Evolutionary conservation across 2,329 filamentous ascomycete species (phyloP), one percentile per base, ranked within the genome.

Genomic region (Fusarium torulosum): DNA sequence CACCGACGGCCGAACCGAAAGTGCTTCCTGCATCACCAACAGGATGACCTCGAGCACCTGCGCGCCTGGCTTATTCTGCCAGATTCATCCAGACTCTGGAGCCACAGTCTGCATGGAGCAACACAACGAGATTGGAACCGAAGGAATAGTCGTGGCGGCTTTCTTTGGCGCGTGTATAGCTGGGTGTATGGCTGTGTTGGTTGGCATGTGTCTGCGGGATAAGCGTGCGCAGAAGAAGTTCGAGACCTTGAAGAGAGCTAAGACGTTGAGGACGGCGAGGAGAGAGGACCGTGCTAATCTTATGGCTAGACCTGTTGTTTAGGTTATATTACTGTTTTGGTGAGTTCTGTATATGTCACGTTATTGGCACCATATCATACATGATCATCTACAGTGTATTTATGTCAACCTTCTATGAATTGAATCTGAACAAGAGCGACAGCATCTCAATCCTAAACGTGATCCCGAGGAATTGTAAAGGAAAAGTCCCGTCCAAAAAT

Each of bases 31-130:
- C 40, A 60, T 54, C 17, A 60, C 62, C 5, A 53, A 45, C 33
- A 52, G 19, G 10, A 50, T 65, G 43, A 65, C 60, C 1, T 65
- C 62, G 4, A 65, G 62, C 35, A 60, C 62, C 0, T 65, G 62
- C 20, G 11, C 62, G 0, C 62, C 62, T 0, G 62, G 60, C 2
- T 49, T 65, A 4, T 21, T 65, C 15, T 65, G 62, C 20, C 21
- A 46, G 6, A 55, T 25, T 1, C 60, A 65, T 5, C 60, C 60
- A 6, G 53, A 38, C 20, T 65, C 62, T 3, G 62, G 62, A 4
- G 20, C 41, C 0, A 45, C 54, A 1, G 60, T 65, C 2, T 65
- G 62, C 3, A 65, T 65, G 62, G n/a, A 43, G 1, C 21, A 47
- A 19, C 60, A 65, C 3, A 43, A 59, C 3, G 54, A 60, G 0